Base-by-base conservation (phyloP, 495 filamentous ascomycete species). In the Lasiosphaeria miniovina region DNA sequence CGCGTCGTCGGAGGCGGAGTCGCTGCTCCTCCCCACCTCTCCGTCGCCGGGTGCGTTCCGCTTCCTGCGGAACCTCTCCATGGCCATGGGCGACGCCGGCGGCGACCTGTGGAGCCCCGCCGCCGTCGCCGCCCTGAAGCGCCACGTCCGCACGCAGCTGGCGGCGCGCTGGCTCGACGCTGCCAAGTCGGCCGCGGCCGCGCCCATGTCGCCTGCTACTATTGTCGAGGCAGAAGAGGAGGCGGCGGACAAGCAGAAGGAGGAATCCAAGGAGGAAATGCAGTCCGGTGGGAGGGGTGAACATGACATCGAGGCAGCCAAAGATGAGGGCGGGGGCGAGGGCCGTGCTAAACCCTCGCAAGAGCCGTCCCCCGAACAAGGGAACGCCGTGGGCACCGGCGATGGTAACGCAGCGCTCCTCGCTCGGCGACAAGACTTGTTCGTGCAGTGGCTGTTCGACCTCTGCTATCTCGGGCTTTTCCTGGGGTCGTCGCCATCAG, bases 81-180 rank as follows among this genome's bases (percentile, higher is more conserved):
- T 73, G 41, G 74, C 79, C 1, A 95, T 98, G 91, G 80, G 80
- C 40, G 73, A 77, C 11, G 75, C 77, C 9, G 94, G 94, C 1
- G 74, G 76, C 36, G 94, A 98, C 65, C 70, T 98, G 8, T 98
- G 94, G 94, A 93, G 86, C 57, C 82, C 85, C 3, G 81, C 79
- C 3, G 89, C 89, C 0, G 82, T 91, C 0, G 63, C 65, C 8
- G 75, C 77, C 3, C 65, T 98, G 49, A 95, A 93, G 74, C 58
- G 60, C 8, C 57, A 71, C 36, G 65, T 90, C 11, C 65, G 78
- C 14, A 69, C 68, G 45, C 75, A 77, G 52, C 61, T 89, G 41
- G 72, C 66, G 35, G 65, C 65, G 52, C 58, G 63, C 1, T 82
- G 74, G 81, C 59, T 67, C 32, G 67, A 75, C 50, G 73, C 71